A percentile compares a stretch with the other conserved stretches of the same genome.
Evolutionary conservation across 768 basidiomycete species (phyloP).

Genomic region (Pleurotus pulmonarius): DNA sequence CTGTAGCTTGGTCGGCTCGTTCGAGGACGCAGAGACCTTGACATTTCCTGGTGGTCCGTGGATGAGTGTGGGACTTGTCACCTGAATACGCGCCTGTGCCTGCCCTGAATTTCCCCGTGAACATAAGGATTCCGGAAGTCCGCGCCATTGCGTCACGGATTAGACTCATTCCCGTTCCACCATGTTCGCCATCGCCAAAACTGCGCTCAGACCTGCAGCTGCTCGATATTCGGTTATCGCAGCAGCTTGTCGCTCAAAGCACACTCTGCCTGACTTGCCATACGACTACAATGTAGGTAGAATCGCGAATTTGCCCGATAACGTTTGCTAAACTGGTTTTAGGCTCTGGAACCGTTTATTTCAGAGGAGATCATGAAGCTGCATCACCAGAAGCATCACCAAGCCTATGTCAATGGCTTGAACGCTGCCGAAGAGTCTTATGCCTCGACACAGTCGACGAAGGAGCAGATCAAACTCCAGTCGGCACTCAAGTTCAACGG

Average conservation of each 20-base stretch:
- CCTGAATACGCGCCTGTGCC: background rate
- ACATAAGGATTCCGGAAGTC: background rate
- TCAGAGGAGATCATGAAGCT: constrained; percentile 89
- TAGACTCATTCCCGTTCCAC: background rate
- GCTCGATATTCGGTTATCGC: background rate
- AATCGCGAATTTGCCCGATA: background rate
- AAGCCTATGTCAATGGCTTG: constrained; percentile 89
- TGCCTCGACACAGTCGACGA: constrained; percentile 60
- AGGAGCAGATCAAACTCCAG: constrained; percentile 83
- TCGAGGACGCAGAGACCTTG: constrained; percentile 53
- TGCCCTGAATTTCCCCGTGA: background rate
- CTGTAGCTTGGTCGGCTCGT: constrained; percentile 51
- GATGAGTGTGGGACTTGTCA: background rate
- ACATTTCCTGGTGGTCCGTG: constrained; percentile 32
- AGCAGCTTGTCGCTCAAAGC: constrained; percentile 19
- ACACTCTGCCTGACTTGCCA: constrained; percentile 77
- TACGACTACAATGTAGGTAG: constrained; percentile 68
- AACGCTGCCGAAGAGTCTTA: constrained; percentile 86
- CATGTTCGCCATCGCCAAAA: constrained; percentile 50
- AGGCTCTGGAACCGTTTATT: constrained; percentile 91
- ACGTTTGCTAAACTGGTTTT: background rate
- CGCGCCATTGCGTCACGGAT: background rate
- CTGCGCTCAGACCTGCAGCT: constrained; percentile 33
- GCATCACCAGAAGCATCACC: constrained; percentile 94
- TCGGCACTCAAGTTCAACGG: constrained; percentile 79